phyloP scores from a whole-genome alignment of 345 rosid species.

The Ricinus communis region DNA sequence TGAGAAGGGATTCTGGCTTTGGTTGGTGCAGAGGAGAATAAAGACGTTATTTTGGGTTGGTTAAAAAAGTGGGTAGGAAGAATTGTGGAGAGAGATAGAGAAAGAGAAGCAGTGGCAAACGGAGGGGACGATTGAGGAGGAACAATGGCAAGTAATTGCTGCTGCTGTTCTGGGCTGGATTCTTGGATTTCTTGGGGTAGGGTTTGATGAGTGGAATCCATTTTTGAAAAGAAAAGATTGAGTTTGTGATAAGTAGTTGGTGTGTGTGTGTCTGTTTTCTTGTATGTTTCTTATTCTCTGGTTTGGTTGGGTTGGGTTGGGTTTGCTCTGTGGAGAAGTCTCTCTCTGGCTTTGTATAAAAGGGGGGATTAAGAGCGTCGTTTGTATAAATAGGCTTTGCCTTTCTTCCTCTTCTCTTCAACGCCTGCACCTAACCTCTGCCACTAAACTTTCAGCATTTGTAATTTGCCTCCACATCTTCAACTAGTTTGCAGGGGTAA shows the following conservation, averaged over 20 bases:
- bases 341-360: no score
- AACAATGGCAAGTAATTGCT: conserved; percentile 30
- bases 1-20: conserved; percentile 71
- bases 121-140: conserved; percentile 48
- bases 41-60: conserved; percentile 45
- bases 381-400: background rate
- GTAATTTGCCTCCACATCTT: background rate
- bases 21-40: conserved; percentile 51
- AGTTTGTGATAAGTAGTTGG: background rate
- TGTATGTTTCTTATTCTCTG: background rate
- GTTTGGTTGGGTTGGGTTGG: background rate
- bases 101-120: conserved; percentile 64
- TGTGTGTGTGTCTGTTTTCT: background rate
- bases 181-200: conserved; percentile 43
- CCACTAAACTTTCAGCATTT: conserved; percentile 6
- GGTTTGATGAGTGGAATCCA: conserved; percentile 47
- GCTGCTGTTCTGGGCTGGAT: conserved; percentile 12
- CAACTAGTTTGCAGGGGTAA: background rate
- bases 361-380: background rate
- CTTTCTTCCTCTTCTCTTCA: background rate
- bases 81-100: conserved; percentile 47
- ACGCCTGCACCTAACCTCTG: background rate
- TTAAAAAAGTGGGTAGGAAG: conserved; percentile 51
- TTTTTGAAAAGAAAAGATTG: conserved; percentile 10
- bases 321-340: no score